phyloP scores from a whole-genome alignment of 257 asterid genomes.

The Ilex asprella region DNA sequence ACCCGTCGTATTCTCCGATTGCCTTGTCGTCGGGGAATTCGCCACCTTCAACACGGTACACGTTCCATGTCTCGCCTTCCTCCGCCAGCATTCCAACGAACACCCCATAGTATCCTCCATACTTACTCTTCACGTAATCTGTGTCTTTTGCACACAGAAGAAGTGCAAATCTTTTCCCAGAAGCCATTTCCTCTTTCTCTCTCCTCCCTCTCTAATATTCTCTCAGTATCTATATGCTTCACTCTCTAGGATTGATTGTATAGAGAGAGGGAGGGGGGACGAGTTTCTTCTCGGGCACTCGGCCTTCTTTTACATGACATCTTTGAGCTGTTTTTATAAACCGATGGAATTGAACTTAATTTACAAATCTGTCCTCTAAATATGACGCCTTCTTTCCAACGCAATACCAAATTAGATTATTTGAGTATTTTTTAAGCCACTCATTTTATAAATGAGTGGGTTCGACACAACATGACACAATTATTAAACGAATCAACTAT shows the following conservation, averaged over 20 bases:
- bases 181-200: constrained; percentile 44
- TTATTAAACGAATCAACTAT: no score
- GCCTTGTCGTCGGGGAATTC: constrained; percentile 77
- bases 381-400: no score
- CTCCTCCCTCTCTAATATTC: background rate
- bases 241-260: background rate
- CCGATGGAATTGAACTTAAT: background rate
- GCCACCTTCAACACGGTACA: constrained; percentile 54
- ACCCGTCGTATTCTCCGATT: constrained; percentile 58
- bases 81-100: constrained; percentile 78
- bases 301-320: no score
- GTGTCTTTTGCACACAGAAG: constrained; percentile 85
- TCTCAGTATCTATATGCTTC: background rate
- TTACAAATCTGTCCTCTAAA: constrained; percentile 25
- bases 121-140: constrained; percentile 76
- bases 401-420: no score
- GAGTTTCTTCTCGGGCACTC: background rate
- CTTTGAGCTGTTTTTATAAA: constrained; percentile 10
- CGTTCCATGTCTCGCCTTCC: constrained; percentile 77
- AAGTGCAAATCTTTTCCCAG: constrained; percentile 57
- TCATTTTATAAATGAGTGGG: no score
- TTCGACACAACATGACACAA: no score
- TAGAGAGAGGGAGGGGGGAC: constrained; percentile 10
- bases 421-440: no score
- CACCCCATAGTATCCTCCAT: constrained; percentile 86